These are phyloP conservation scores for Rhynchospora tenuis DNA, from an alignment of 176 grass and related monocot species.

Conservation along the genomic window DNA sequence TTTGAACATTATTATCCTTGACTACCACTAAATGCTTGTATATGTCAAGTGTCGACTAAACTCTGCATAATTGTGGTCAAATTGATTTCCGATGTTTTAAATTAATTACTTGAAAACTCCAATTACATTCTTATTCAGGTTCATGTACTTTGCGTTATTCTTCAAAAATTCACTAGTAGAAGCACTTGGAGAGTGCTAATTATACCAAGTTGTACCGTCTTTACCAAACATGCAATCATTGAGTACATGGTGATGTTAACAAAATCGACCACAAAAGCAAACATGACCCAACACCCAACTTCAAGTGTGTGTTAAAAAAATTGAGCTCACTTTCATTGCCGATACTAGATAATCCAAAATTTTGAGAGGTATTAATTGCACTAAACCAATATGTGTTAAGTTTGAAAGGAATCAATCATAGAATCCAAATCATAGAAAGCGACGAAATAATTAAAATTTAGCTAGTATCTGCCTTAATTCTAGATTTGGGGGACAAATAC, in stretches of 20 bases:
- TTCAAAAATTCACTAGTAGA: background rate
- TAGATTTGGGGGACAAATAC: background rate
- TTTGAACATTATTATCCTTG: no score
- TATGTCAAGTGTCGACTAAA: no score
- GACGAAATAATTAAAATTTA: constrained; percentile 8
- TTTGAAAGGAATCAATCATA: constrained; percentile 19
- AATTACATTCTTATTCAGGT: background rate
- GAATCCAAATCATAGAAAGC: constrained; percentile 20
- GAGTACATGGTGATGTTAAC: background rate
- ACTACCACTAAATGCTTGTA: no score
- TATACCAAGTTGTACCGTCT: background rate
- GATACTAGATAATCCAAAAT: background rate
- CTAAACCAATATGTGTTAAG: background rate
- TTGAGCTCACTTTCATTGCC: background rate
- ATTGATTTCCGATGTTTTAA: background rate
- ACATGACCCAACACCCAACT: background rate
- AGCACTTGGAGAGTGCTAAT: background rate
- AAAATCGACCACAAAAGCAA: background rate
- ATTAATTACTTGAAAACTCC: background rate
- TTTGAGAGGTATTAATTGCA: background rate
- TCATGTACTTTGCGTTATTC: background rate
- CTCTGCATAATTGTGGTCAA: background rate
- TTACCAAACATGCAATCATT: background rate
- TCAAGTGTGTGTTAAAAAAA: background rate
- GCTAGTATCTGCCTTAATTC: background rate